Conservation (phyloP, 768 basidiomycete genomes). For the Termitomyces eurrhizus region DNA sequence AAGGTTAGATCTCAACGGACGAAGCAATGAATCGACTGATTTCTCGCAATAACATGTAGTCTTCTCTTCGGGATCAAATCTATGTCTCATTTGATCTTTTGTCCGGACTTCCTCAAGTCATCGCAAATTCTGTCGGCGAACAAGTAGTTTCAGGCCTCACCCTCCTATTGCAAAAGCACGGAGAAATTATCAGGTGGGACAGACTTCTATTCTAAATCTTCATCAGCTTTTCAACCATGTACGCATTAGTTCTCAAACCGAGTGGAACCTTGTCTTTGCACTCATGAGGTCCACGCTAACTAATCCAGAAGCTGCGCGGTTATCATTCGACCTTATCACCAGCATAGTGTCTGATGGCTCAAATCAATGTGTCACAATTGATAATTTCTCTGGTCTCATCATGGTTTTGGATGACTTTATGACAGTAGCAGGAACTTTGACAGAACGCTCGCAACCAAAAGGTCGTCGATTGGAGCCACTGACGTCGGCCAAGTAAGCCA, state of each 20-base stretch:
- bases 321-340: conserved; percentile 77
- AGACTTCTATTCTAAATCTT: neutral
- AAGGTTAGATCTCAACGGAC: conserved; percentile 44
- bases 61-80: conserved; percentile 85
- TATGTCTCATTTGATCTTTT: conserved; percentile 92
- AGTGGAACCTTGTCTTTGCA: conserved; percentile 93
- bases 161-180: conserved; percentile 73
- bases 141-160: conserved; percentile 85
- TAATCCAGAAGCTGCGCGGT: conserved; percentile 82
- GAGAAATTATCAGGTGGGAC: conserved; percentile 60
- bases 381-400: conserved; percentile 80
- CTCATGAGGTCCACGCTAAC: conserved; percentile 81
- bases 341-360: conserved; percentile 61
- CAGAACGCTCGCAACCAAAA: conserved; percentile 54
- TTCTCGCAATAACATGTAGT: conserved; percentile 34
- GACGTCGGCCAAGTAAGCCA: conserved; percentile 45
- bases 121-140: conserved; percentile 86
- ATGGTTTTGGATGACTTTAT: conserved; percentile 87
- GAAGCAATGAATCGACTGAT: conserved; percentile 5
- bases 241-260: conserved; percentile 72
- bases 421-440: conserved; percentile 55
- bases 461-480: conserved; percentile 48
- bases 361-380: conserved; percentile 57
- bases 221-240: neutral
- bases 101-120: conserved; percentile 67